Base-by-base conservation (phyloP, 345 rosid species). In the Viola odorata region DNA sequence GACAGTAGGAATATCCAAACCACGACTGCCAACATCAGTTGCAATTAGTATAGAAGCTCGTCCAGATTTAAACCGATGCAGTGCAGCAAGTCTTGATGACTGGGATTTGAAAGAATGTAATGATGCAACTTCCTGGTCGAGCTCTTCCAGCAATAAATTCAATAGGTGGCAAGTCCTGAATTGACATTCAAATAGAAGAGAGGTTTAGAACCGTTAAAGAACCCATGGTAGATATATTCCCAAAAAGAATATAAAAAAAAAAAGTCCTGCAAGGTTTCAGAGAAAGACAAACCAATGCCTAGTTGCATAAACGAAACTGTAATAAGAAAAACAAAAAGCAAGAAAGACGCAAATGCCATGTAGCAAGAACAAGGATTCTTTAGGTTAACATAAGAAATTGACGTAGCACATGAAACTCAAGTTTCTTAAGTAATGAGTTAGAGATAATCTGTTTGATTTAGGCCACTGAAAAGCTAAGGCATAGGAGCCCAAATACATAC, bases 11-110 rank as follows among this genome's bases (percentile, higher is more conserved):
- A 90, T 90, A 76, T 90, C 99, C 78, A 94, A 78, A 65, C 99
- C 99, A 53, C 92, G 96, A 64, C 91, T 88, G 41, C 89, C 99
- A 74, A 94, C 95, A 83, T 94, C 97, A 57, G 99, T 94, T 0
- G 96, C 95, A 64, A 90, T 83, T 71, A 94, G 61, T 67, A 90
- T 69, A 40, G 95, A 80, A 61, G 78, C 84, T 68, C 83, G 80
- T 68, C 97, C 86, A 52, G 99, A 86, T 77, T 94, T 94, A 76
- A 94, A 90, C 54, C 69, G 82, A 69, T 88, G 88, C 14, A 94
- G 80, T 0, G 97, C 85, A 67, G 95, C 67, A 50, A 88, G 95
- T 68, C 99, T 79, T 61, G 75, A 16, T 68, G 84, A 82, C 76
- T 94, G 97, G 51, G 99, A 75, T 59, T 88, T 88, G 38, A 83